Base-by-base conservation (phyloP, 2,329 filamentous ascomycete genomes). In the Metarhizium album region DNA sequence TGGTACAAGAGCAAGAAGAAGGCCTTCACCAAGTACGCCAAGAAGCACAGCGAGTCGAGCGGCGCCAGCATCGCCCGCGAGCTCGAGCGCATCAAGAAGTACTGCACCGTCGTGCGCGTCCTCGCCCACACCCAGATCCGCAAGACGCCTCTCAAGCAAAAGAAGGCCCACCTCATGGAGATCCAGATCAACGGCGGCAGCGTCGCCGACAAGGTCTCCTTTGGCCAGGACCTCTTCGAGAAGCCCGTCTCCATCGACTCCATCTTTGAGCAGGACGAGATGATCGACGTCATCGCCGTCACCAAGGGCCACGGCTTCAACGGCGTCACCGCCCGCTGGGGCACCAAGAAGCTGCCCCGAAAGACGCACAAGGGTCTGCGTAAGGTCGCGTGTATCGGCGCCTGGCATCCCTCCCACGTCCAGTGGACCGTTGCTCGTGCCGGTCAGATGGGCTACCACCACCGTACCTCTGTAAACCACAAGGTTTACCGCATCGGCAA, bases 1-100 rank as follows among this genome's bases (percentile, higher is more conserved):
- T 98, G 93, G 93, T 98, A 98, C 87, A 95, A 95, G 87, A 90
- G 84, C 83, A 98, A 98, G 90, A 97, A 96, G 89, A 98, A 98
- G 91, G 93, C 93, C 58, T 98, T 98, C 82, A 98, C 93, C 83
- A 96, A 95, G 83, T 98, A 98, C 79, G 89, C 93, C 81, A 98
- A 97, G 89, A 91, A 95, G 85, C 89, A 97, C 86, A 90, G 91
- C 60, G 91, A 97, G 81, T 85, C 77, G 79, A 87, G 75, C 76
- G 90, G 89, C 68, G 78, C 87, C 64, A 90, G 88, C 69, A 86
- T 97, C 80, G 90, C 87, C 74, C 87, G 88, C 71, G 93, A 98
- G 78, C 84, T 98, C 70, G 93, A 97, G 86, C 90, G 93, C 76
- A 97, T 98, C 79, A 95, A 96, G 89, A 97, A 97, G 83, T 98